phyloP scores from a whole-genome alignment of 768 basidiomycete genomes.

The Lactarius sanguifluus region DNA sequence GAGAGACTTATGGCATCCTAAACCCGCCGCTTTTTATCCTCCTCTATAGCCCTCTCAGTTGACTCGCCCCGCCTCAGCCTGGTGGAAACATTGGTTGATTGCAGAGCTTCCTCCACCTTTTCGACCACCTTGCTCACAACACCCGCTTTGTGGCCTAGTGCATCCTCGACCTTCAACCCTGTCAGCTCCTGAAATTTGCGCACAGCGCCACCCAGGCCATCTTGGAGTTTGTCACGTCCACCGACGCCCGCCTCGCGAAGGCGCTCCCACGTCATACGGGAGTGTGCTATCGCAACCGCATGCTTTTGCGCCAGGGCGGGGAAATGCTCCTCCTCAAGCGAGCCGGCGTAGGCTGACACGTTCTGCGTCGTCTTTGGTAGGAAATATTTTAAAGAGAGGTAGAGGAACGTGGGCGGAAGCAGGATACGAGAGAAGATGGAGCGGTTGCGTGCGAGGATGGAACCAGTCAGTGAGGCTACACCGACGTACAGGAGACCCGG shows the following conservation, averaged over 20 bases:
- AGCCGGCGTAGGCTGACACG: constrained; percentile 59
- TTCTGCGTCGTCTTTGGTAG: constrained; percentile 80
- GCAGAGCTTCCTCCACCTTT: constrained; percentile 25
- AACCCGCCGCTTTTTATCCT: background rate
- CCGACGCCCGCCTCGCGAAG: constrained; percentile 51
- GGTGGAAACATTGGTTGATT: constrained; percentile 2
- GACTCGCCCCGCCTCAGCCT: constrained; percentile 1
- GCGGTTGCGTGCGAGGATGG: constrained; percentile 82
- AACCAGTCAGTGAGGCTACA: constrained; percentile 83
- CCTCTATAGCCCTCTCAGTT: constrained; percentile 3
- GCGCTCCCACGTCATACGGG: constrained; percentile 56
- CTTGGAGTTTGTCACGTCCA: constrained; percentile 46
- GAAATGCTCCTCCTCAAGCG: constrained; percentile 68
- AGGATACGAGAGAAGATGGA: constrained; percentile 63
- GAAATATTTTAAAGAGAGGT: constrained; percentile 76
- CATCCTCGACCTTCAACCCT: constrained; percentile 53
- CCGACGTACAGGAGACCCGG: constrained; percentile 92
- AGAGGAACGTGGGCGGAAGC: constrained; percentile 73
- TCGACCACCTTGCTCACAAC: constrained; percentile 18
- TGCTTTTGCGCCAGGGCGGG: constrained; percentile 71
- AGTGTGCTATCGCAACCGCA: constrained; percentile 59
- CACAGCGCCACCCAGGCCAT: constrained; percentile 48
- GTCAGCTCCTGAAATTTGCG: constrained; percentile 64
- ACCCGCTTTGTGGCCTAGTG: constrained; percentile 14
- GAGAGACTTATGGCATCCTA: background rate